phyloP scores from a whole-genome alignment of 2,329 filamentous ascomycete species.

The Mycosphaerella sp. region DNA sequence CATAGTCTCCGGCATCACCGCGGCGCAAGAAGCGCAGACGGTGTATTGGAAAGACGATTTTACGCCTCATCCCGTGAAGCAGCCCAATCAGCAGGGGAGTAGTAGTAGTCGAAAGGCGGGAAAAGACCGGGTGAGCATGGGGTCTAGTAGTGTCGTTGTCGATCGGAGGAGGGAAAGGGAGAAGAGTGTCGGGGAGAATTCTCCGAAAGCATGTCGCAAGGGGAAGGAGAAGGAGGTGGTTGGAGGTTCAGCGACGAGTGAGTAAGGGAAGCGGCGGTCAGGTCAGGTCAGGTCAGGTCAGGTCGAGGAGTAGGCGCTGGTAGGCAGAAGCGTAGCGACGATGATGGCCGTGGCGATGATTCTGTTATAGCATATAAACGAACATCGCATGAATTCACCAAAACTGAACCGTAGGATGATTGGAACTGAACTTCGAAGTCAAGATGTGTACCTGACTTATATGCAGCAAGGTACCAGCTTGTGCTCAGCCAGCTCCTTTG shows the following conservation, averaged over 20 bases:
- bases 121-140: background rate
- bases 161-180: background rate
- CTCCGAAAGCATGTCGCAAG: background rate
- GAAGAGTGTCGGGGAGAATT: background rate
- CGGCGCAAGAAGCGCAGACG: constrained; percentile 16
- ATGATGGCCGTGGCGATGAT: too few species aligned
- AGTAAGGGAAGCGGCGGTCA: background rate
- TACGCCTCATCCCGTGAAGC: constrained; percentile 17
- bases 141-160: background rate
- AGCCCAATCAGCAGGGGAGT: background rate
- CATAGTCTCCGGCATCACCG: constrained; percentile 26
- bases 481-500: too few species aligned
- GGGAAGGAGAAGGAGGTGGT: background rate
- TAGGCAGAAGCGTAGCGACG: too few species aligned
- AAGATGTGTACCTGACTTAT: too few species aligned
- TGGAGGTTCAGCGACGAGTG: background rate
- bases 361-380: too few species aligned
- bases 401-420: too few species aligned
- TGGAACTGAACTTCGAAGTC: too few species aligned
- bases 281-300: too few species aligned
- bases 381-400: too few species aligned
- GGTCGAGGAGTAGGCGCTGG: too few species aligned
- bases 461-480: too few species aligned
- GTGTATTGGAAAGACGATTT: constrained; percentile 27
- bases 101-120: background rate